phyloP scores from a whole-genome alignment of 2,329 filamentous ascomycete genomes.

The Pestalotiopsis sp. region DNA sequence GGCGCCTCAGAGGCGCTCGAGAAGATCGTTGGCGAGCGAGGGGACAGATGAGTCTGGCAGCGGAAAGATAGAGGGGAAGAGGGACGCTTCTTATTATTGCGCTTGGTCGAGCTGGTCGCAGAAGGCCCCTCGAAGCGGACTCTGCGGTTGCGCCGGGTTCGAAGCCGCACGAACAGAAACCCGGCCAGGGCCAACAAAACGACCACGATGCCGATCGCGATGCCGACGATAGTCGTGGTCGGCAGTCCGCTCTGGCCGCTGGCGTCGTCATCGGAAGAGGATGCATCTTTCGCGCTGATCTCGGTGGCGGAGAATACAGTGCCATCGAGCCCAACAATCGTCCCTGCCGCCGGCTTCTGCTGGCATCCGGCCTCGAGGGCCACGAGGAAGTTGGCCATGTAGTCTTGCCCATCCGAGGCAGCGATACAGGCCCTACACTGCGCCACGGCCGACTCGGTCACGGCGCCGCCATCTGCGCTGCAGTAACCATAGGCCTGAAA shows the following conservation, averaged over 20 bases:
- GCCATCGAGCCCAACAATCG: constrained; percentile 40
- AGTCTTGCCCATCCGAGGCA: constrained; percentile 40
- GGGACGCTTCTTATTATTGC: constrained; percentile 32
- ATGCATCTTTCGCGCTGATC: constrained; percentile 36
- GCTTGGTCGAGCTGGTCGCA: constrained; percentile 22
- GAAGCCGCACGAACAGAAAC: constrained; percentile 44
- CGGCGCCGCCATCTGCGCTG: constrained; percentile 35
- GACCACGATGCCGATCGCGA: constrained; percentile 40
- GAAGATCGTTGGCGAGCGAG: constrained; percentile 38
- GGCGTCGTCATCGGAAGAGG: constrained; percentile 13
- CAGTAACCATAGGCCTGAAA: constrained; percentile 49
- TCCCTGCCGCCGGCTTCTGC: constrained; percentile 41
- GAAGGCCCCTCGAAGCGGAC: constrained; percentile 25
- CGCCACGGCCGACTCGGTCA: constrained; percentile 33
- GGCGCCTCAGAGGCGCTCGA: constrained; percentile 18
- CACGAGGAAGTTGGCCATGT: constrained; percentile 51
- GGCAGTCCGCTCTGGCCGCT: constrained; percentile 27
- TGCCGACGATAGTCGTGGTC: constrained; percentile 42
- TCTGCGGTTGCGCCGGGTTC: constrained; percentile 42
- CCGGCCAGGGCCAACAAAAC: constrained; percentile 37
- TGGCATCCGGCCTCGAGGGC: constrained; percentile 53
- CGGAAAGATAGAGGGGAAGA: constrained; percentile 51
- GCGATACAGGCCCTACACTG: constrained; percentile 47
- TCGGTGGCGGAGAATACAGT: constrained; percentile 42
- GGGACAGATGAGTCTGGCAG: constrained; percentile 47